Evolutionary conservation across 768 basidiomycete species (phyloP), one percentile per base, ranked within the genome.

Genomic region (Leucosporidium yakuticum): DNA sequence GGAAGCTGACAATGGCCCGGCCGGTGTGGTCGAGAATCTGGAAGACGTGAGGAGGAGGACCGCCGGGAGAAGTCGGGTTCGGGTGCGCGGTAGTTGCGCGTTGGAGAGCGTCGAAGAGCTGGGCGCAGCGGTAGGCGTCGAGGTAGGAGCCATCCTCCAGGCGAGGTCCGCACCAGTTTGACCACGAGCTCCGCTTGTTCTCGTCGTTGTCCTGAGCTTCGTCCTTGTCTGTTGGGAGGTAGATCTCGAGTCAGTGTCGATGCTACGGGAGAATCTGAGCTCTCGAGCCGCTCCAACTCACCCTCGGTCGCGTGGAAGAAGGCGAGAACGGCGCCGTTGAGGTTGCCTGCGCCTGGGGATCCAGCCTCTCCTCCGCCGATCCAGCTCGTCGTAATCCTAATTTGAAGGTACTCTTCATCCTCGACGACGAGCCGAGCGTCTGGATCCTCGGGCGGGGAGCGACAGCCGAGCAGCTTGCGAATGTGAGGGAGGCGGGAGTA

Each of bases 251-350:
- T 32, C 4, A 7, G 14, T 14, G 4, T 34, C 0, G 3, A 36
- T 14, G 27, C 20, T 36, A 21, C 1, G 19, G 49, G 11, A 32
- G 23, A 27, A 11, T 23, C 47, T 9, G 29, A 31, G 36, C 47
- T 23, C 62, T 8, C 17, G 19, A 21, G 32, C 27, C 21, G 20
- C 47, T 25, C 19, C 15, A 5, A 62, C 68, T 25, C 49, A 68
- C 70, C 70, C 0, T 25, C 48, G 15, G 55, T 53, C 21, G 64
- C 74, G 39, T 74, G 75, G 50, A 74, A 75, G 65, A 76, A 76
- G 21, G 72, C 67, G 11, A 75, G 53, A 44, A 76, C 70, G 29
- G 75, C 74, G 21, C 70, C 69, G 0, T 69, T 47, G 44, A 44
- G 51, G 65, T 14, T 67, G 50, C 36, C 61, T 29, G 62, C 65